Conservation (phyloP, 768 basidiomycete genomes). For the Cystobasidium onofrii region DNA sequence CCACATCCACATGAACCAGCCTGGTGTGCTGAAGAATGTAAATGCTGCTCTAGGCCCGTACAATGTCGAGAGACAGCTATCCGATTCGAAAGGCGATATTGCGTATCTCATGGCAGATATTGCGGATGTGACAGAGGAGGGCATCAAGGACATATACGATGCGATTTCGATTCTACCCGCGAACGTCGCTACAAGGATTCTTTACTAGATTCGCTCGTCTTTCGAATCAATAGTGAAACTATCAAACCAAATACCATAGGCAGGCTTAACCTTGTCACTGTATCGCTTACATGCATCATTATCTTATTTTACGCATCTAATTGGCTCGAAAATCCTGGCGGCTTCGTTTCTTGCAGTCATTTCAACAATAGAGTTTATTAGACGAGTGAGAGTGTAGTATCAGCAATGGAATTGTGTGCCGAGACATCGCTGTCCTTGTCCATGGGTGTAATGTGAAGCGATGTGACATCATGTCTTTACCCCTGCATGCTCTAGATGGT, state of each 20-base stretch:
- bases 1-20: conserved; percentile 85
- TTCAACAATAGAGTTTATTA: background rate
- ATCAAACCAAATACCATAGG: background rate
- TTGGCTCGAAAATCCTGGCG: background rate
- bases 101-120: conserved; percentile 98
- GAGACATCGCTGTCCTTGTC: too few species aligned
- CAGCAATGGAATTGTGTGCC: too few species aligned
- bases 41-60: conserved; percentile 88
- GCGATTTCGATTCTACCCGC: conserved; percentile 9
- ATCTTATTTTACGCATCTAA: background rate
- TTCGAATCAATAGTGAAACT: background rate
- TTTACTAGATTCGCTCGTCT: conserved; percentile 15
- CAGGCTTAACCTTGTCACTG: background rate
- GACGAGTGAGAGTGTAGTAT: too few species aligned
- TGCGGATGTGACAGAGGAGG: conserved; percentile 31
- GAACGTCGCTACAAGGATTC: conserved; percentile 29
- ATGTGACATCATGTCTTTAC: too few species aligned
- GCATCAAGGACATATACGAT: conserved; percentile 29
- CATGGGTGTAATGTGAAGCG: too few species aligned
- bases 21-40: conserved; percentile 86
- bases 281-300: background rate
- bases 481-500: too few species aligned
- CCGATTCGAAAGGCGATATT: conserved; percentile 87
- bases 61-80: conserved; percentile 98
- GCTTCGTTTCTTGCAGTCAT: background rate